A percentile compares a stretch with the other conserved stretches of the same genome.
phyloP scores from a whole-genome alignment of 2,329 filamentous ascomycete genomes.

The Sporothrix brasiliensis region DNA sequence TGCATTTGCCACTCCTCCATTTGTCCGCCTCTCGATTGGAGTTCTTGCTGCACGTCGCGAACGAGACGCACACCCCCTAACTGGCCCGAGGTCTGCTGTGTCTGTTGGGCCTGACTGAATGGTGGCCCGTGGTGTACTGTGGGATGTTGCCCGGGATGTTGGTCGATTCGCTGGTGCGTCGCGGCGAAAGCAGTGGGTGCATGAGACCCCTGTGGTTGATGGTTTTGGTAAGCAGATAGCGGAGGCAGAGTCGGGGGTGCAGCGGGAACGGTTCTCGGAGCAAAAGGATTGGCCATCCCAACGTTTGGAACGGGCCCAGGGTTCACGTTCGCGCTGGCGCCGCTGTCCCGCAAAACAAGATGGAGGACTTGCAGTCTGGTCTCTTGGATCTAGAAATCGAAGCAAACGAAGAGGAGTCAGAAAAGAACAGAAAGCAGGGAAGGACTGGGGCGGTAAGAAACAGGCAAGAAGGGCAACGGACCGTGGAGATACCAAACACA shows the following conservation, averaged over 20 bases:
- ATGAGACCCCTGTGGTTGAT: background rate
- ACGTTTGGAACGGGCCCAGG: background rate
- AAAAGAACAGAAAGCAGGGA: background rate
- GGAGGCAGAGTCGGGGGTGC: background rate
- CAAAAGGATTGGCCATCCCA: background rate
- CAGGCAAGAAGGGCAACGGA: slow-evolving; percentile 18
- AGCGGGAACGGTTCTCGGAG: background rate
- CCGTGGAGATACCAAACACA: slow-evolving; percentile 33
- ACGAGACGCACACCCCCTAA: background rate
- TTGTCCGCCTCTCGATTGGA: background rate
- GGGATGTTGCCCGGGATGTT: background rate
- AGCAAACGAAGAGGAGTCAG: background rate
- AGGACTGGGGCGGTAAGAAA: background rate
- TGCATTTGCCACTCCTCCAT: background rate
- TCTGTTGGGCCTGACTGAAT: background rate
- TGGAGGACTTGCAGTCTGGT: slow-evolving; percentile 22
- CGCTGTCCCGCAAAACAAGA: slow-evolving; percentile 27
- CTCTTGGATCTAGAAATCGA: slow-evolving; percentile 13
- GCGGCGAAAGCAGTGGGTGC: background rate
- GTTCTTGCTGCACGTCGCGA: background rate
- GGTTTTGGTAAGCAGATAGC: background rate
- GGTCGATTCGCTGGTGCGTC: background rate
- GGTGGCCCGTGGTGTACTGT: background rate
- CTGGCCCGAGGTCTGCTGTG: background rate
- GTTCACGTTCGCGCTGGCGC: background rate